Base-by-base conservation (phyloP, 2,329 filamentous ascomycete species). In the Alternaria angustiovoidea region DNA sequence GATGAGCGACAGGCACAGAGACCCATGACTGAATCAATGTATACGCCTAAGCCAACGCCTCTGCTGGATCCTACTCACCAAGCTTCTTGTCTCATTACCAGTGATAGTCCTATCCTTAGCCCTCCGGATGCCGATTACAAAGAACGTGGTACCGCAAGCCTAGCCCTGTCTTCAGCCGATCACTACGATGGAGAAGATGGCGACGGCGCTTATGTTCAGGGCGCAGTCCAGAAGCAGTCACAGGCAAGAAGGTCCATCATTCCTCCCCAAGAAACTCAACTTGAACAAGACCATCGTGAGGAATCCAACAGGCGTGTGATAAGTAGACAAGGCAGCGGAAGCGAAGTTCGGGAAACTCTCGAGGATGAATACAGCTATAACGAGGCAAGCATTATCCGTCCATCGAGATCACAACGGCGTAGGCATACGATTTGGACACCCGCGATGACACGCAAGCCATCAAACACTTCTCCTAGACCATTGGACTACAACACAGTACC, bases 1-100 rank as follows among this genome's bases (percentile, higher is more conserved):
- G 52, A 47, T 61, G 26, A 61, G 47, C 30, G 41, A 61, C 22
- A 65, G 20, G 32, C 26, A 61, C 24, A 57, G 52, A 63, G 57
- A 24, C 39, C 47, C 34, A 56, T 59, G 54, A 34, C 47, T 30
- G 38, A 63, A 51, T 32, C 48, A 61, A 43, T 36, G 49, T 22
- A 30, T 57, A 63, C 36, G 49, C 57, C 43, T 54, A 57, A 61
- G 39, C 14, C 18, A 62, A 49, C 30, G 28, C 30, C 48, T 47
- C 30, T 64, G 38, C 48, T 54, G 14, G 34, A 49, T 48, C 53
- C 16, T 47, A n/a, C 32, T 30, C 22, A 22, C 22, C 22, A 22
- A 22, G 4, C 22, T 22, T 22, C 22, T 22, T 22, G 22, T 22
- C 22, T 22, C 22, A 22, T 1, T 22, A 39, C 42, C 30, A 39